Conservation (phyloP, 192 early-diverging fungal species). For the Neocallimastix lanati region DNA sequence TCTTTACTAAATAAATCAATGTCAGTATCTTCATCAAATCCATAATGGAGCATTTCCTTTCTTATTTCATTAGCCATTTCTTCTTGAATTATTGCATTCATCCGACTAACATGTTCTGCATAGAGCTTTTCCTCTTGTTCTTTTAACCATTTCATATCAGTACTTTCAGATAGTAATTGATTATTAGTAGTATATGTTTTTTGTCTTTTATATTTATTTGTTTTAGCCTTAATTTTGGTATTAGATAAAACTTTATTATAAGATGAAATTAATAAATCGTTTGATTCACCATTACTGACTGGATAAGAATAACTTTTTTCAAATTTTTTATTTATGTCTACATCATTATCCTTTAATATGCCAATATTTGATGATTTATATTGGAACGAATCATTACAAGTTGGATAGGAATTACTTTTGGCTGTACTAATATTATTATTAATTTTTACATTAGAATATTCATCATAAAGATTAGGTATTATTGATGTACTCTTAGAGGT, state of each 20-base stretch:
- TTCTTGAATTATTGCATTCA: neutral
- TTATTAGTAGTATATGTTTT: neutral
- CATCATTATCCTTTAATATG: neutral
- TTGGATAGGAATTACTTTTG: neutral
- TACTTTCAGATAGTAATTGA: neutral
- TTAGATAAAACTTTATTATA: neutral
- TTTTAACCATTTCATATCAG: neutral
- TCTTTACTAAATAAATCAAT: too few relatives aligned
- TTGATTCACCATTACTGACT: too few relatives aligned
- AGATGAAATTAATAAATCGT: neutral
- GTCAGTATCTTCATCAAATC: too few relatives aligned
- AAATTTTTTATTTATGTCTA: too few relatives aligned
- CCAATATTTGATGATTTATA: neutral
- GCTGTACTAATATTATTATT: neutral
- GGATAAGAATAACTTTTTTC: neutral
- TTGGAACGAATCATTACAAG: neutral
- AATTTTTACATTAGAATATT: neutral
- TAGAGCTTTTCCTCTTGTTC: neutral
- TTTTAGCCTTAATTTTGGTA: neutral
- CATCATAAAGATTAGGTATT: neutral
- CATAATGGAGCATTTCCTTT: too few relatives aligned
- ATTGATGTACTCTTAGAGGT: neutral
- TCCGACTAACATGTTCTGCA: neutral
- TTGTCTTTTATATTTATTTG: neutral
- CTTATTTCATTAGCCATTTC: too few relatives aligned